Base-by-base conservation (phyloP, 2,329 filamentous ascomycete genomes). In the Arachnomyces sp. region DNA sequence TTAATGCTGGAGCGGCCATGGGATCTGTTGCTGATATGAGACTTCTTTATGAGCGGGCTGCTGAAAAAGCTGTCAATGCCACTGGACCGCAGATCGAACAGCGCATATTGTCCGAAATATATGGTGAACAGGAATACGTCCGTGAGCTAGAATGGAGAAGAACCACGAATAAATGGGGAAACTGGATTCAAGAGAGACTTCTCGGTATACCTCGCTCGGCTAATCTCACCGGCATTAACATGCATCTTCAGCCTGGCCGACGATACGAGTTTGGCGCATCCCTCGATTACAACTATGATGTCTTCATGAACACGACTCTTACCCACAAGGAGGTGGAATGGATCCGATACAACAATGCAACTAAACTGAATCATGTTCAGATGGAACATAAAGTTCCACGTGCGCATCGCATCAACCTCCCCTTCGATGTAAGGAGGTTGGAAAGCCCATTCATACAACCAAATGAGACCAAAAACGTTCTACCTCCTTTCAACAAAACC, bases 211-310 rank as follows among this genome's bases (percentile, higher is more conserved):
- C 54, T 1, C 56, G 61, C 17, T 57, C 56, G 3, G 46, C 55
- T 11, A 65, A 67, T 31, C 52, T 65, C 12, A 62, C 61, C 1
- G 52, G 56, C 3, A 53, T 60, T 14, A 55, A 53, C 18, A 47
- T 63, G 31, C 53, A 54, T 18, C 49, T 66, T 2, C 52, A 63
- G 15, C 44, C 56, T 1, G 63, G 60, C 6, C 60, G 54, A 11
- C 61, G 60, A 3, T 69, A 72, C 48, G 73, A 76, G 38, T 74
- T 65, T 40, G 66, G 67, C 3, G 69, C 75, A 9, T 71, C 71
- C 3, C 57, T 75, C 6, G 73, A 76, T 52, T 75, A 72, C 48
- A 61, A 67, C 34, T 71, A 72, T 5, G 57, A 63, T 1, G 60
- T 76, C 2, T 74, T 75, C 52, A 66, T 69, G 52, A 69, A 62